Evolutionary conservation across 805 yeast genomes (phyloP).

Genomic region (Kluyveromyces wickerhamii): DNA sequence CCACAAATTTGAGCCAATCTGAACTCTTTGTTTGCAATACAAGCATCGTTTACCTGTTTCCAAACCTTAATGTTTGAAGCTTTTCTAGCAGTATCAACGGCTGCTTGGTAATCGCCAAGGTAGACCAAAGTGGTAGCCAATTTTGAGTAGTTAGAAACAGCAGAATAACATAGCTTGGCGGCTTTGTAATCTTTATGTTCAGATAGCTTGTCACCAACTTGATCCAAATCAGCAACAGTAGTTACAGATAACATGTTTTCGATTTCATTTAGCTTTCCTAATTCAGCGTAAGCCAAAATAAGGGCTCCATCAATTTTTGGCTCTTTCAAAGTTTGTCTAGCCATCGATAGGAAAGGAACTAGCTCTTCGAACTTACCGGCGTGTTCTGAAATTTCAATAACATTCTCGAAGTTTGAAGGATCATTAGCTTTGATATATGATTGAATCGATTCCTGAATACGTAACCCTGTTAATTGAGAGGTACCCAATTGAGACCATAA

Average conservation of each 20-base stretch:
- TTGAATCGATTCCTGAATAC: conserved; percentile 84
- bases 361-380: conserved; percentile 96
- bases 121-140: conserved; percentile 94
- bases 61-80: conserved; percentile 90
- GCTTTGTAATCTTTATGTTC: conserved; percentile 80
- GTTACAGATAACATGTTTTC: conserved; percentile 77
- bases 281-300: conserved; percentile 76
- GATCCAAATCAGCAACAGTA: conserved; percentile 87
- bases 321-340: conserved; percentile 85
- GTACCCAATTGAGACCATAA: conserved; percentile 93
- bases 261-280: conserved; percentile 69
- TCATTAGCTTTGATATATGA: conserved; percentile 90
- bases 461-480: conserved; percentile 90
- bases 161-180: conserved; percentile 79
- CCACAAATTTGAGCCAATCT: conserved; percentile 98
- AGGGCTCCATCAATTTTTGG: conserved; percentile 89
- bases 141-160: conserved; percentile 89
- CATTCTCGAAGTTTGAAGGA: conserved; percentile 82
- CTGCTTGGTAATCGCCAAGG: conserved; percentile 86
- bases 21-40: conserved; percentile 91
- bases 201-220: conserved; percentile 85
- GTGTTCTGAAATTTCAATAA: conserved; percentile 89
- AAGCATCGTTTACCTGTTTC: conserved; percentile 96
- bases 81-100: conserved; percentile 98
- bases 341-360: conserved; percentile 79